These are phyloP conservation scores for Dichotomocladium elegans DNA, from an alignment of 371 early-diverging fungal genomes.

Conservation along the genomic window DNA sequence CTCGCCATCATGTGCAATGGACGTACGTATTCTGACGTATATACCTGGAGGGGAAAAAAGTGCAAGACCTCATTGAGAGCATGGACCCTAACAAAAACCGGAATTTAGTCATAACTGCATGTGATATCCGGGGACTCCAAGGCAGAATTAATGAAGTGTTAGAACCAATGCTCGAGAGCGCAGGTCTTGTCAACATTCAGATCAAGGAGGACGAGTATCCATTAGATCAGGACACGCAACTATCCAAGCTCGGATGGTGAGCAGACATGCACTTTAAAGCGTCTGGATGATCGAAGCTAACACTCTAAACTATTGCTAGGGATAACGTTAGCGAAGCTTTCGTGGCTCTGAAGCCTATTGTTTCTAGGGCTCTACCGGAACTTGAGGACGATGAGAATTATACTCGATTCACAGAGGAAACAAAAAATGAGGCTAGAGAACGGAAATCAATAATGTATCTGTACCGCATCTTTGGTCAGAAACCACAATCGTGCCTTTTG, in stretches of 20 bases:
- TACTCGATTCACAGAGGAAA: slow-evolving; percentile 3
- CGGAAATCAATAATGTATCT: neutral
- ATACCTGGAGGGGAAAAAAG: neutral
- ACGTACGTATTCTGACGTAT: neutral
- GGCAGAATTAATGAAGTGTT: neutral
- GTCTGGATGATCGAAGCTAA: neutral
- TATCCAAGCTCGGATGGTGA: slow-evolving; percentile 1
- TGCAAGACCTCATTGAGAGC: too few relatives aligned
- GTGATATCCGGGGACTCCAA: too few relatives aligned
- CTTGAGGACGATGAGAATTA: slow-evolving; percentile 4
- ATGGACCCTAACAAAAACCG: too few relatives aligned
- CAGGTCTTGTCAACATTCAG: neutral
- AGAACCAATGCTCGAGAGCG: neutral
- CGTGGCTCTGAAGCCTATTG: slow-evolving; percentile 7
- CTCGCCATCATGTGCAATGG: neutral
- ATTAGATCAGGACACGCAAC: slow-evolving; percentile 5
- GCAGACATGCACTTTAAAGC: neutral
- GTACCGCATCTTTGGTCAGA: neutral
- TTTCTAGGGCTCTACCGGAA: slow-evolving; percentile 6
- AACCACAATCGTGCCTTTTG: too few relatives aligned
- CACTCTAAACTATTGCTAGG: slow-evolving; percentile 5
- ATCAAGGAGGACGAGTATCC: slow-evolving; percentile 4
- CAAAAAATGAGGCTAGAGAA: neutral
- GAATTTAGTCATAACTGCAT: too few relatives aligned
- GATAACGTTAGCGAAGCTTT: slow-evolving; percentile 18